Base-by-base conservation (phyloP, 495 filamentous ascomycete genomes). In the Halenospora varia region DNA sequence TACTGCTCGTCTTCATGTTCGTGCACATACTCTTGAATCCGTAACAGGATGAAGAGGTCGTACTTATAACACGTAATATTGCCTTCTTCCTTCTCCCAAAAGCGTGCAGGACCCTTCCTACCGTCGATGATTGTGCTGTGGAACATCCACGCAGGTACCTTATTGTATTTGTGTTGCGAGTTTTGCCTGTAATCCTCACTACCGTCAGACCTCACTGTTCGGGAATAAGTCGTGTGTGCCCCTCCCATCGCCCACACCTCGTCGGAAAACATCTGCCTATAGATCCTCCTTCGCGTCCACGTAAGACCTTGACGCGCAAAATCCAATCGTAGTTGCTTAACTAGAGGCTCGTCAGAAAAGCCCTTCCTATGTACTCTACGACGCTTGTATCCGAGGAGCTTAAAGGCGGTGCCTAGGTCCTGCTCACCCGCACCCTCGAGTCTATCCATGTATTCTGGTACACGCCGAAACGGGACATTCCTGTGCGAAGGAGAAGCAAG, bases 1-100 rank as follows among this genome's bases (percentile, higher is more conserved):
- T 55, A 56, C 10, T 45, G 20, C n/a, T 53, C 44, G 18, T 53
- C 23, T 3, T 1, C n/a, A 46, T 51, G 47, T 13, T 1, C 50
- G 10, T 44, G 20, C 1, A 62, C 19, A 52, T 49, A 68, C 11
- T 55, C 51, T 15, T 67, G 2, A 19, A 68, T 62, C 10, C 61
- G 18, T 22, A 52, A 56, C 10, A 69, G 25, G 40, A 62, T 67
- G 40, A 55, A 41, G 10, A 24, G 25, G 10, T 45, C 18, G 51
- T 69, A 69, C 10, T 41, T 56, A 10, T 57, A 8, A 0, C 20
- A 51, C 17, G 53, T 59, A 1, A 72, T 68, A 35, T 9, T 58
- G 0, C 63, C 66, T 64, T 57, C 70, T n/a, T 67, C 61, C 40
- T 72, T 72, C 29, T 70, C 64, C 61, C 57, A 72, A 35, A 70